Base-by-base conservation (phyloP, 495 filamentous ascomycete genomes). In the Aspergillus sclerotiicarbonarius region DNA sequence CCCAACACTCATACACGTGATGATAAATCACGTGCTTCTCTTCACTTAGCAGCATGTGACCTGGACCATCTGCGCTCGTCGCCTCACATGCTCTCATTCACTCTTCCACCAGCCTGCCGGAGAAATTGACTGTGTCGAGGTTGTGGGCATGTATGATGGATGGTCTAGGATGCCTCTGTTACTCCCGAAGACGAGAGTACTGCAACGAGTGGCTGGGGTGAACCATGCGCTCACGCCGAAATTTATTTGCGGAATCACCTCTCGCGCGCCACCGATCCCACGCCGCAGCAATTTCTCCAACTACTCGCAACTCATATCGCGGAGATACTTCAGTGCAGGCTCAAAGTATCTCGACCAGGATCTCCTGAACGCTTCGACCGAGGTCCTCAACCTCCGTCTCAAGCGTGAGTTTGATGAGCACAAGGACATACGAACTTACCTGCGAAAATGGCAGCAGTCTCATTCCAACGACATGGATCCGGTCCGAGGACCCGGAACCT, bases 361-460 rank as follows among this genome's bases (percentile, higher is more conserved):
- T 53, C 41, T 61, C 32, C 8, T 51, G 13, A 51, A 53, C 29
- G 6, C 50, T 3, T 30, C 37, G 16, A 18, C 58, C 16, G 54
- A 63, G 1, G 54, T 68, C 54, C 63, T 71, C 43, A 62, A 68
- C 47, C 61, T 73, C 12, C 67, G 64, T 6, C 54, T 74, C 18
- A 54, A 68, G 49, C 67, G 57, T 53, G 71, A 78, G 56, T 67
- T 77, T 30, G 74, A 74, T 39, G 60, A 62, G 16, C 67, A 72
- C 43, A 65, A 64, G 44, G 62, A 77, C 48, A 81, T 86, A 50
- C 76, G 84, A 55, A 61, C 79, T 33, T 78, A 78, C 45, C 69
- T 88, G 18, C 70, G 72, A 33, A 67, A 71, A 74, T 88, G 86
- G 86, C 75, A 82, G 47, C 59, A 65, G 3, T 59, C 49, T 9